Base-by-base conservation (phyloP, 371 early-diverging fungal species). In the Nosema muscidifuracis region DNA sequence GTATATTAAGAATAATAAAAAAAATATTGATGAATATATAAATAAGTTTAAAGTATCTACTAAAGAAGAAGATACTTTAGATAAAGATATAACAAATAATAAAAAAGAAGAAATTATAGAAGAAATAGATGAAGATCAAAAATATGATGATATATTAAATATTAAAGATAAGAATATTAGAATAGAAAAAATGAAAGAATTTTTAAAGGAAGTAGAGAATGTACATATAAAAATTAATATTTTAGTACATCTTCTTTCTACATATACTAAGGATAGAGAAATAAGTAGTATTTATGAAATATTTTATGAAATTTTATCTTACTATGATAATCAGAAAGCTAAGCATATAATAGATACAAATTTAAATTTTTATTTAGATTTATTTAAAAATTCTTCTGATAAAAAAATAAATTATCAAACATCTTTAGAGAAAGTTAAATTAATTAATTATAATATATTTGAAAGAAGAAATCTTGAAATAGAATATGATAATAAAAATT, bases 391-490 rank as follows among this genome's bases (percentile, higher is more conserved):
- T 20, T n/a, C n/a, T n/a, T n/a, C n/a, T n/a, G 55, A 55, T 65
- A 40, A 33, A 16, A 31, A 28, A 12, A 20, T 0, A 9, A 1
- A 36, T 7, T 74, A 74, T 26, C 22, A 53, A 30, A 61, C 28
- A 0, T 18, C 69, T n/a, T 42, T 68, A 18, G 22, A 50, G 12
- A 40, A 62, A 16, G 30, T 67, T 12, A 36, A 30, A 13, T 30
- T 2, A 12, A 30, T 67, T 26, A 58, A 63, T 68, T 28, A 3
- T 12, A 33, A 66, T 3, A 0, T 51, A 33, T 31, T 51, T 60
- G 58, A 71, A 36, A 53, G 38, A n/a, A 64, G 66, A 44, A 26
- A 15, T 9, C 12, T 75, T 10, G 71, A 75, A 40, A 62, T 75
- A 60, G 57, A 71, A 6, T 69, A 53, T 33, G 31, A 63, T 30